These are phyloP conservation scores for Monilinia fructigena DNA, from an alignment of 2,329 filamentous ascomycete species.

Conservation along the genomic window DNA sequence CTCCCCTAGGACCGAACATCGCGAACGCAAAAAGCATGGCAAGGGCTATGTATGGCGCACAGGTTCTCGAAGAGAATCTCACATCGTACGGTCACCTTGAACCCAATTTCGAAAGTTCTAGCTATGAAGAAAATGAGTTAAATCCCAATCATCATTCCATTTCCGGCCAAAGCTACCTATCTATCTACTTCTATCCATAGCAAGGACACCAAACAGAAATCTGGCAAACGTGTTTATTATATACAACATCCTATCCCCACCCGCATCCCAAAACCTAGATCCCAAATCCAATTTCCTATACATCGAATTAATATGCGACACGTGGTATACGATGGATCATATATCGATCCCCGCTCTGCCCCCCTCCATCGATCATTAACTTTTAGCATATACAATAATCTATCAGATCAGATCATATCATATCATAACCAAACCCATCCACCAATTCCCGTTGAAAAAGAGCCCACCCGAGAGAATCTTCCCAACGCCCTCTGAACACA, in stretches of 20 bases:
- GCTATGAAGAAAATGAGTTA: too few species aligned
- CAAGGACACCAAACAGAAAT: too few species aligned
- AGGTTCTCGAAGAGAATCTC: too few species aligned
- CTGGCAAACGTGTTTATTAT: background rate
- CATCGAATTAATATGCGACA: background rate
- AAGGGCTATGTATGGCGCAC: too few species aligned
- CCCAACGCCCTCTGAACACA: constrained; percentile 11
- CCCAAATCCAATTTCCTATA: background rate
- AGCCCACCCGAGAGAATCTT: background rate
- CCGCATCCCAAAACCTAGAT: background rate
- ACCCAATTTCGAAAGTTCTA: too few species aligned
- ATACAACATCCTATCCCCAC: background rate
- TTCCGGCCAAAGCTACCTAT: too few species aligned
- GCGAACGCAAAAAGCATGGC: too few species aligned
- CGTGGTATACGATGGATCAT: background rate
- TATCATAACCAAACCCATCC: background rate
- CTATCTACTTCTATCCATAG: too few species aligned
- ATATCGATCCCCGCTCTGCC: background rate
- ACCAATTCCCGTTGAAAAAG: background rate
- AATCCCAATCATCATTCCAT: too few species aligned
- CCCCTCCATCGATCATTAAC: background rate
- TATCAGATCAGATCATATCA: background rate
- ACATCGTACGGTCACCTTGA: too few species aligned
- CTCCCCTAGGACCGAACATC: too few species aligned
- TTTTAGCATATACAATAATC: constrained; percentile 12